Base-by-base conservation (phyloP, 345 rosid genomes). In the Acer yangbiense region DNA sequence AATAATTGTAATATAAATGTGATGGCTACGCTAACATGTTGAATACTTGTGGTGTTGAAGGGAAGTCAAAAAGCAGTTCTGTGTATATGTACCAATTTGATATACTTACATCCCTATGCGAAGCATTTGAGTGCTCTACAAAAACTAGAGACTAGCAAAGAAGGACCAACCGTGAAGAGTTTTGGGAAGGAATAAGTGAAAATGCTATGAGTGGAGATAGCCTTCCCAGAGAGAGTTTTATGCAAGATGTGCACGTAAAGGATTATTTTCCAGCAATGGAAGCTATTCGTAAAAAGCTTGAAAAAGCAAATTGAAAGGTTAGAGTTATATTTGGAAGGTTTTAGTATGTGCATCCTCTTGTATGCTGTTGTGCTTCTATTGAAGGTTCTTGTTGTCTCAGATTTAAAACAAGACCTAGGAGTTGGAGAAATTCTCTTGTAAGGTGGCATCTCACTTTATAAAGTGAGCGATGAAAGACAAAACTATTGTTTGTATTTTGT, bases 331-430 rank as follows among this genome's bases (percentile, higher is more conserved):
- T 41, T 71, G 4, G 16, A 80, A 62, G 65, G 54, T 71, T 72
- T 79, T 46, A 2, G 68, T 10, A 35, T 78, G 29, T 69, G 72
- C 67, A 6, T 41, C 75, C 84, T 75, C 60, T 12, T 23, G 25
- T 23, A 23, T 23, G 25, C 25, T 76, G 83, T 1, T 86, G 63
- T 82, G 76, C 65, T 73, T 75, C 81, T 73, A 32, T 76, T 88
- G 82, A 81, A 94, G 98, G 95, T 90, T 80, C 94, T 94, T 77
- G 94, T 94, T 80, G 87, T 96, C 79, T 85, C 97, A 76, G 98
- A 96, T 87, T 80, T 96, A 69, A 96, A 96, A 84, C 87, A 77
- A 52, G 88, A 84, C 84, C 94, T 96, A 77, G 83, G 82, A 89
- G 94, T 78, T 96, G 97, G 99, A 92, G 95, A 88, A 83, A 79